Evolutionary conservation across 2,329 filamentous ascomycete species (phyloP).

Genomic region (Penicillium frequentans): DNA sequence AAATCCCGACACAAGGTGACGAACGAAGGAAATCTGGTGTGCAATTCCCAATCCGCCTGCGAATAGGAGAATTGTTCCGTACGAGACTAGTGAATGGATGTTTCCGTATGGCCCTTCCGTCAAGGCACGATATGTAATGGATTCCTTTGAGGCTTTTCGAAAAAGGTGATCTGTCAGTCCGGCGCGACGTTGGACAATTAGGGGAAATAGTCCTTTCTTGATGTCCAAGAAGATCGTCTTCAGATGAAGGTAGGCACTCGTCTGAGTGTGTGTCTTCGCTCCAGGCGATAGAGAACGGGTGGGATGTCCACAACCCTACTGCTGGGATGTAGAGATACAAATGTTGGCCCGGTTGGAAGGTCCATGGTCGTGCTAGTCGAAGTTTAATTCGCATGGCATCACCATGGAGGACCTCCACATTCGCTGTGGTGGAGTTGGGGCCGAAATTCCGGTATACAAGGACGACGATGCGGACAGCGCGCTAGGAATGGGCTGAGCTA

Average conservation of each 20-base stretch:
- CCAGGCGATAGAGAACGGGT: conserved; percentile 80
- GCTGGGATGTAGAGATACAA: conserved; percentile 71
- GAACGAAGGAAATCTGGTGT: conserved; percentile 86
- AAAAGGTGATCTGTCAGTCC: conserved; percentile 85
- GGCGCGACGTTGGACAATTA: conserved; percentile 82
- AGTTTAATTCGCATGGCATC: conserved; percentile 71
- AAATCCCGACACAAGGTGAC: conserved; percentile 70
- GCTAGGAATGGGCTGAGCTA: conserved; percentile 24
- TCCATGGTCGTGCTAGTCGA: conserved; percentile 65
- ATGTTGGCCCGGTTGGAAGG: conserved; percentile 69
- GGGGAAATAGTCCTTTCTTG: conserved; percentile 62
- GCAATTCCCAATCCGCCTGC: conserved; percentile 94
- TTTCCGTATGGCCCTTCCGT: conserved; percentile 89
- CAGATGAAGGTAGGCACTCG: conserved; percentile 42
- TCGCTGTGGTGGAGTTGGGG: conserved; percentile 61
- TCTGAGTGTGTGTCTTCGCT: conserved; percentile 55
- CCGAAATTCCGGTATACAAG: conserved; percentile 65
- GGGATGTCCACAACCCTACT: conserved; percentile 68
- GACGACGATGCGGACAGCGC: conserved; percentile 62
- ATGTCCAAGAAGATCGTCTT: conserved; percentile 47
- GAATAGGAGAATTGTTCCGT: conserved; percentile 87
- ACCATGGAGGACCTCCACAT: conserved; percentile 67
- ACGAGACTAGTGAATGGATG: conserved; percentile 83
- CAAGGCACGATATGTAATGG: conserved; percentile 66
- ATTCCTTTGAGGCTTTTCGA: conserved; percentile 60